Base-by-base conservation (phyloP, 2,329 filamentous ascomycete species). In the Venturia asperata region DNA sequence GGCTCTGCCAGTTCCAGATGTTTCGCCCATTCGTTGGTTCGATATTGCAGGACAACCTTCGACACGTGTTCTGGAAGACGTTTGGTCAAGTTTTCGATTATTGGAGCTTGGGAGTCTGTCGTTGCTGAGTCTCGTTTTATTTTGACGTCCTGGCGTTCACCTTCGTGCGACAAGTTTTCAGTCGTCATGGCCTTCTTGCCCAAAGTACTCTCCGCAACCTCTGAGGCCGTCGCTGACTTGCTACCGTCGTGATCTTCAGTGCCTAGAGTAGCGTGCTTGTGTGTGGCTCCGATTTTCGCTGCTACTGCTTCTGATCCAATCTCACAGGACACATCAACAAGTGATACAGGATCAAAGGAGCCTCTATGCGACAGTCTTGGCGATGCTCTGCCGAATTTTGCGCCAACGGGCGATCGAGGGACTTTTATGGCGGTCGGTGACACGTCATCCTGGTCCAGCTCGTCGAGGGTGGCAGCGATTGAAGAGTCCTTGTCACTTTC, bases 21-120 rank as follows among this genome's bases (percentile, higher is more conserved):
- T 74, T 96, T 97, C 0, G 92, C 91, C 93, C 93, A 97, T 77
- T 97, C 93, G 69, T 96, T 96, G 1, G 92, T 97, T 66, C 93
- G 85, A 72, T 94, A 96, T 0, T 89, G 90, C 73, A 91, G 80
- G 1, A 92, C 88, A 10, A 96, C 84, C 67, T 85, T 87, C 0
- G 92, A 94, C 42, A 92, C 76, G 15, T 85, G 85, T n/a, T 81
- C 78, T 0, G 90, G 90, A 11, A 96, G 81, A 13, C 81, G 81
- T 3, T 86, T 85, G 43, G 42, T 49, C 52, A 24, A 55, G 17
- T 45, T 45, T 30, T 30, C 62, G 7, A 30, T 37, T 6, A 34
- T 37, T n/a, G 27, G 27, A 10, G 45, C 27, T 27, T 39, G 37
- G 41, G 43, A 39, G 21, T 63, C 61, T 37, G 39, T 49, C 9